These are phyloP conservation scores for Camelina hispida DNA, from an alignment of 345 rosid genomes.

Conservation along the genomic window DNA sequence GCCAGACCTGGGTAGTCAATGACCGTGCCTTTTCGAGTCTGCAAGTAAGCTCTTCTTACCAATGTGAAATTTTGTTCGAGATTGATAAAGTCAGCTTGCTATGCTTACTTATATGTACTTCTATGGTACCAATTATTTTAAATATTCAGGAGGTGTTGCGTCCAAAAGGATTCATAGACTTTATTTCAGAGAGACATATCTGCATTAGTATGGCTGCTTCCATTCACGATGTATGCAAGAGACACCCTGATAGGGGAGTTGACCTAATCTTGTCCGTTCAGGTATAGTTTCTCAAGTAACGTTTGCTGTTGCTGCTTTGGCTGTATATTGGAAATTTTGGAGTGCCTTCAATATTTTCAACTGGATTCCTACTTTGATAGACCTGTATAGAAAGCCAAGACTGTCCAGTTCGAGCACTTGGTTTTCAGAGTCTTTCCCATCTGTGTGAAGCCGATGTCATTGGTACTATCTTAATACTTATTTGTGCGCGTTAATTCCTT, in stretches of 20 bases:
- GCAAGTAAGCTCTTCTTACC: slow-evolving; percentile 49
- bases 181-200: slow-evolving; percentile 62
- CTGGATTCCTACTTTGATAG: slow-evolving; percentile 54
- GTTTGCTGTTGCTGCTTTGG: slow-evolving; percentile 34
- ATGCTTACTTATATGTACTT: slow-evolving; percentile 1
- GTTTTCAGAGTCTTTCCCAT: slow-evolving; percentile 92
- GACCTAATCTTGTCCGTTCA: slow-evolving; percentile 93
- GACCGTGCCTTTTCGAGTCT: slow-evolving; percentile 89
- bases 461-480: slow-evolving; percentile 58
- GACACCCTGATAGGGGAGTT: slow-evolving; percentile 96
- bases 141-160: slow-evolving; percentile 63
- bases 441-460: slow-evolving; percentile 97
- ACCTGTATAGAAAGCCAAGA: slow-evolving; percentile 86
- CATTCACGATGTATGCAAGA: slow-evolving; percentile 75
- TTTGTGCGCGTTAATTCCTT: slow-evolving; percentile 13
- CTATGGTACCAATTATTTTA: slow-evolving; percentile 32
- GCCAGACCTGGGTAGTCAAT: slow-evolving; percentile 86
- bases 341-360: slow-evolving; percentile 11
- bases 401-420: slow-evolving; percentile 71
- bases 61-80: not conserved
- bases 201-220: slow-evolving; percentile 85
- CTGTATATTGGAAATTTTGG: slow-evolving; percentile 25
- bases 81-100: slow-evolving; percentile 16
- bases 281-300: slow-evolving; percentile 55
- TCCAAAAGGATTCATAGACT: slow-evolving; percentile 64